Percentiles rank a stretch among this genome's conserved stretches.
Conservation (phyloP, 2,329 filamentous ascomycete genomes). For the Emericellopsis atlantica region DNA sequence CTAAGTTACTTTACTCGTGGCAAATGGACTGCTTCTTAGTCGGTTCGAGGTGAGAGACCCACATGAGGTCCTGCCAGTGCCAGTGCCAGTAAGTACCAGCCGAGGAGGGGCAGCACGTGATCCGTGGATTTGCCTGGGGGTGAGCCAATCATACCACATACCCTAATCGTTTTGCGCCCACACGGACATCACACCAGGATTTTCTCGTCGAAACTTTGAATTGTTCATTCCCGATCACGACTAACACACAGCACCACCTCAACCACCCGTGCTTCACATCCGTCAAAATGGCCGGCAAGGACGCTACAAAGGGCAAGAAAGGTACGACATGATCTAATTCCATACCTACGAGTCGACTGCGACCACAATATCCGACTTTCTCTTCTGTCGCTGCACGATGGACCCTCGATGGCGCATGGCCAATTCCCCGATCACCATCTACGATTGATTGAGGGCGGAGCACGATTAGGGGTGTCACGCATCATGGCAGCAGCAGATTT, state of each 20-base stretch:
- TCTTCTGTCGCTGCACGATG: neutral
- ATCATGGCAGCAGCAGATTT: constrained; percentile 62
- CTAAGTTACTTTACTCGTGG: too few species aligned
- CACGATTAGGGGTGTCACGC: constrained; percentile 15
- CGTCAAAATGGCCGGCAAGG: constrained; percentile 20
- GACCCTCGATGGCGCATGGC: neutral
- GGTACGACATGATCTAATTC: constrained; percentile 25
- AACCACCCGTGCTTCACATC: constrained; percentile 10
- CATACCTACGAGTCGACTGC: too few species aligned
- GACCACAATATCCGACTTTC: too few species aligned
- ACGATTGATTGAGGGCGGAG: neutral
- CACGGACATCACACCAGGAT: constrained; percentile 6
- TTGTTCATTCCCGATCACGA: constrained; percentile 7
- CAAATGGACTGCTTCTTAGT: too few species aligned
- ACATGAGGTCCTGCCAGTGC: too few species aligned
- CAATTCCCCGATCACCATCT: neutral
- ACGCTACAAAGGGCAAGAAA: constrained; percentile 29
- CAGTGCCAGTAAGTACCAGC: too few species aligned
- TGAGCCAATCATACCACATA: neutral
- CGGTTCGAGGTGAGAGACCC: too few species aligned
- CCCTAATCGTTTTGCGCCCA: constrained; percentile 13
- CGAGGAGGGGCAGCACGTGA: too few species aligned
- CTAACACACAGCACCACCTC: constrained; percentile 10
- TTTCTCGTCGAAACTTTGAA: constrained; percentile 3
- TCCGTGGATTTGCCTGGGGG: constrained; percentile 2